Evolutionary conservation across 1,284 basidiomycete genomes (phyloP), one percentile per base, ranked within the genome.

Genomic region (Moniliella sp.): DNA sequence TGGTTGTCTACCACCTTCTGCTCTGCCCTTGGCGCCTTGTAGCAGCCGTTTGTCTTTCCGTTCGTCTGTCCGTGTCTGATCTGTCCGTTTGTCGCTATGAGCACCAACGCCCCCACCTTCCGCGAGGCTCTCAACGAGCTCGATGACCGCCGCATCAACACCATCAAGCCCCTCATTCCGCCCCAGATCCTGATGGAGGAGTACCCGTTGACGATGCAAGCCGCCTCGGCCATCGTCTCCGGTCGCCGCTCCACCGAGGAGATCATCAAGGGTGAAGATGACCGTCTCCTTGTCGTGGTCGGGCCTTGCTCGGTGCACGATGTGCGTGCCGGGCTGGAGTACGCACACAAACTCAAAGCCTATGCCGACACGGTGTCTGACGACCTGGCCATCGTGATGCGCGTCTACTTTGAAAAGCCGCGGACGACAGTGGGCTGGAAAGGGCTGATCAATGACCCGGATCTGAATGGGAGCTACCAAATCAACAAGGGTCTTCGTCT

Each of bases 351-450:
- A 10, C 16, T 30, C 13, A 30, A 30, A 18, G 16, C 15, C 4
- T 30, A 30, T 12, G 29, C 29, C 11, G 29, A 30, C 16, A 15
- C 13, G 16, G 29, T 18, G 9, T 16, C 29, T 12, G 29, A 30
- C 8, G 29, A 30, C 16, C 16, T 30, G 4, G 17, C 18, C 16
- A 30, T 30, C 13, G 16, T 30, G 11, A 30, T 30, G 29, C 70
- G 77, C 19, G 32, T 35, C 37, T 42, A 39, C 36, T 38, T 41
- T 28, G 39, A 39, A 29, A 37, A 82, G 37, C 57, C 57, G 5
- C 44, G 88, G 27, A 94, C 88, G 8, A 94, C 88, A 0, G 77
- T 94, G 33, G 86, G 86, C 12, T 94, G 88, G 88, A 94, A 94
- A 63, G 88, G 88, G 31, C 72, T 97, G 42, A 94, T 97, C 66